These are phyloP conservation scores for Neoboletus magnificus DNA, from an alignment of 768 basidiomycete genomes.

Conservation along the genomic window DNA sequence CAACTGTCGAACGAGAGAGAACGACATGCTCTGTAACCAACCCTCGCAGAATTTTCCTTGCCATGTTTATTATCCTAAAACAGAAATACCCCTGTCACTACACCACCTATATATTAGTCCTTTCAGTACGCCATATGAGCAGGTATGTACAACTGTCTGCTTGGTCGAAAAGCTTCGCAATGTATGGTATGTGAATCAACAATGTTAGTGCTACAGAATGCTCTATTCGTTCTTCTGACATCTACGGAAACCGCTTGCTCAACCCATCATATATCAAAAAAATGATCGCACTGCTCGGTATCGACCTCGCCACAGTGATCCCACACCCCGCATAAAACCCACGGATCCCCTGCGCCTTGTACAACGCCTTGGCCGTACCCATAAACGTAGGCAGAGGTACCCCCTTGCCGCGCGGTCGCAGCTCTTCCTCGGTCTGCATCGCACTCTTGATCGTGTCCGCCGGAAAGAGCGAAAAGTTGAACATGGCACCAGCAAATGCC, in stretches of 20 bases:
- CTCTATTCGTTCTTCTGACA: neutral
- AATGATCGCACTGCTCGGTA: slow-evolving; percentile 89
- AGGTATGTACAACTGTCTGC: neutral
- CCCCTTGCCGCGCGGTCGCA: slow-evolving; percentile 50
- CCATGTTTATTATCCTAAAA: neutral
- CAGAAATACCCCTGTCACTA: neutral
- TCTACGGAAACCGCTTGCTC: slow-evolving; percentile 46
- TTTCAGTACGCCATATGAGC: too few relatives aligned
- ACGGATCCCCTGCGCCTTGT: slow-evolving; percentile 65
- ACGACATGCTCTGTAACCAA: slow-evolving; percentile 3
- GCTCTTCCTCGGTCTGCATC: slow-evolving; percentile 91
- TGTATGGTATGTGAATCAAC: neutral
- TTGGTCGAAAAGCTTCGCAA: neutral
- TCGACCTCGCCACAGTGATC: slow-evolving; percentile 79
- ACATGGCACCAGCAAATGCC: slow-evolving; percentile 80
- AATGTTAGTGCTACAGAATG: neutral
- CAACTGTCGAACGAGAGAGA: slow-evolving; percentile 6
- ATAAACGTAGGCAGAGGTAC: slow-evolving; percentile 42
- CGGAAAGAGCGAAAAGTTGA: slow-evolving; percentile 89
- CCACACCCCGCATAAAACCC: slow-evolving; percentile 94
- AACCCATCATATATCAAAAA: slow-evolving; percentile 90
- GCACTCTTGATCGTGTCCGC: slow-evolving; percentile 93
- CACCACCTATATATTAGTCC: neutral
- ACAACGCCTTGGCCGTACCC: slow-evolving; percentile 67
- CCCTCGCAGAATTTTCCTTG: neutral